Evolutionary conservation across 202 grass and related monocot species (phyloP), one percentile per base, ranked within the genome.

Genomic region (Carex arenaria): DNA sequence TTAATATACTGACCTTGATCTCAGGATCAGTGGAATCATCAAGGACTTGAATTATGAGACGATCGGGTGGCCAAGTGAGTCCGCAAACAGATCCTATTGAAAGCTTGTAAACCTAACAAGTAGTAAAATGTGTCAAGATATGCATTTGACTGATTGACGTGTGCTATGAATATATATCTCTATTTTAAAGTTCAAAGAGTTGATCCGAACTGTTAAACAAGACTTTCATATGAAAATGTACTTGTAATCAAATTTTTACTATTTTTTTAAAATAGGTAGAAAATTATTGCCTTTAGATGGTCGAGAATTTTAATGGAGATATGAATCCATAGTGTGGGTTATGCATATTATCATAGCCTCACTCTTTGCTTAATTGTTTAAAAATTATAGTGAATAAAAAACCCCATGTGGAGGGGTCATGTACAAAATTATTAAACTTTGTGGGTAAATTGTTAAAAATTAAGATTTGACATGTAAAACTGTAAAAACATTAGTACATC

Each of bases 11-110:
- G 28, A 94, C 95, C 92, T 94, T 94, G 72, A 94, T 42, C 7
- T 88, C 51, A 1, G 84, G 81, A 76, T 98, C 95, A 6, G 95
- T 98, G 63, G 95, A 98, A 82, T 98, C 95, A 84, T 98, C 95
- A 19, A 98, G 90, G 63, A 98, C 90, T 90, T 98, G 95, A 64
- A 98, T 86, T 82, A 98, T 91, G 60, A 98, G 86, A 18, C 86
- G 76, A 86, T 98, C 95, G 63, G 87, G 75, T 85, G 95, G 95
- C 95, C 95, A 98, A 47, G 90, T 67, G 12, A 98, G 84, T 65
- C 90, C 87, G 79, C 95, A 98, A 56, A 69, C 95, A 2, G 95
- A 90, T 10, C 89, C 90, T 59, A 98, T 95, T 10, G 95, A 98
- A 63, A 98, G 86, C 71, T 90, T 89, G 40, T 98, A 98, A 18